These are phyloP conservation scores for Xylaria flabelliformis DNA, from an alignment of 495 filamentous ascomycete species.

Conservation along the genomic window DNA sequence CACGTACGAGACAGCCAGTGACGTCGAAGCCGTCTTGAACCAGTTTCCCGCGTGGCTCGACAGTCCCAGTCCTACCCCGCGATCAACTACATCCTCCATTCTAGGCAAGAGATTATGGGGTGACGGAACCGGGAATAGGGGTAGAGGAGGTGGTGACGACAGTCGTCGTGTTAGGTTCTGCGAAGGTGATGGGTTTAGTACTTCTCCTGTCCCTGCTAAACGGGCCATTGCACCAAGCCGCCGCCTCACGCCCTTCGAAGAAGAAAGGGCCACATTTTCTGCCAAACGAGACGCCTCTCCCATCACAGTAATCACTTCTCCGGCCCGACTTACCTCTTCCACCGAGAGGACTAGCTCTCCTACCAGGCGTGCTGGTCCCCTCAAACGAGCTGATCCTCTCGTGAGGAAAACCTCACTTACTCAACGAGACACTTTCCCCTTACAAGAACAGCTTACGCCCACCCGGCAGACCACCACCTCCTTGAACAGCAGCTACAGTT, in stretches of 20 bases:
- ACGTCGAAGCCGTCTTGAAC: constrained; percentile 15
- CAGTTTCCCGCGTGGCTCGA: constrained; percentile 14
- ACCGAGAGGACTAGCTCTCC: not conserved
- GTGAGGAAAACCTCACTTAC: not conserved
- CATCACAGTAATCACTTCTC: not conserved
- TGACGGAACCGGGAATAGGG: not conserved
- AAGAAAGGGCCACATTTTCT: not conserved
- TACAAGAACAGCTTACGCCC: not conserved
- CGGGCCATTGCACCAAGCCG: not conserved
- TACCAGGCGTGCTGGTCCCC: not conserved
- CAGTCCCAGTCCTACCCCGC: constrained; percentile 13
- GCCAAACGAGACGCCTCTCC: not conserved
- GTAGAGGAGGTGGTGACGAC: not conserved
- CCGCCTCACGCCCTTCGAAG: not conserved
- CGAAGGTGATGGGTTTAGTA: not conserved
- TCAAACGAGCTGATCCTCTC: not conserved
- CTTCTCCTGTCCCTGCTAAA: not conserved
- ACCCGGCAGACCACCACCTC: not conserved
- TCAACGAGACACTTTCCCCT: not conserved
- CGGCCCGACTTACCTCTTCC: not conserved
- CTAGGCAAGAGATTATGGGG: constrained; percentile 2
- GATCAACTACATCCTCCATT: not conserved
- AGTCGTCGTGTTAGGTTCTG: not conserved
- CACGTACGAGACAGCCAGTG: constrained; percentile 14
- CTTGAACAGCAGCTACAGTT: not conserved